phyloP scores from a whole-genome alignment of 495 filamentous ascomycete genomes.

The Aspergillus wentii region DNA sequence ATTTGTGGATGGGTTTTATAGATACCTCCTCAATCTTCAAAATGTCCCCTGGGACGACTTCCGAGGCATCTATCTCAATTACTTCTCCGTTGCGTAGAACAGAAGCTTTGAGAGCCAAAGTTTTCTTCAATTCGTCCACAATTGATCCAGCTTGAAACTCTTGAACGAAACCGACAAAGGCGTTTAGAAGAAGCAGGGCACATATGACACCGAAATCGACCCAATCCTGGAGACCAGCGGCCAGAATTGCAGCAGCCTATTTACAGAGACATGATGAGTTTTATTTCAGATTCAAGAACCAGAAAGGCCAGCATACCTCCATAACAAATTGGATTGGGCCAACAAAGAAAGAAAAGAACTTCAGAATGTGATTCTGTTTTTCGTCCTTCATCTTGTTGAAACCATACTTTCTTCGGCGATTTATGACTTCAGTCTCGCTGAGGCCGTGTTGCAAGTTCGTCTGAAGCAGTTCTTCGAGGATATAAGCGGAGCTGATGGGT shows the following conservation, averaged over 20 bases:
- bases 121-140: slow-evolving; percentile 89
- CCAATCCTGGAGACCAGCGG: slow-evolving; percentile 72
- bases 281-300: background rate
- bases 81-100: slow-evolving; percentile 73
- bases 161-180: slow-evolving; percentile 78
- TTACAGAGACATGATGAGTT: slow-evolving; percentile 7
- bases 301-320: slow-evolving; percentile 54
- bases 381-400: slow-evolving; percentile 87
- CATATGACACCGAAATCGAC: slow-evolving; percentile 77
- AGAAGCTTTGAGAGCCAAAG: slow-evolving; percentile 77
- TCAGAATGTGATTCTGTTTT: slow-evolving; percentile 76
- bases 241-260: slow-evolving; percentile 67
- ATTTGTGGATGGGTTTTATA: too few species aligned
- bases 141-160: slow-evolving; percentile 89
- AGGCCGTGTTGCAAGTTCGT: slow-evolving; percentile 70
- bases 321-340: slow-evolving; percentile 94
- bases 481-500: slow-evolving; percentile 29
- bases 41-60: slow-evolving; percentile 88
- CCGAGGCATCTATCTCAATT: slow-evolving; percentile 67
- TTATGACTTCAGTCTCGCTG: slow-evolving; percentile 60
- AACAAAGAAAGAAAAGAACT: slow-evolving; percentile 81
- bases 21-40: slow-evolving; percentile 74
- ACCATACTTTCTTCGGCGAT: slow-evolving; percentile 74
- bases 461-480: slow-evolving; percentile 63
- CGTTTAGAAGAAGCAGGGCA: slow-evolving; percentile 73